These are phyloP conservation scores for Pleurotus tuber-regium DNA, from an alignment of 768 basidiomycete genomes.

Conservation along the genomic window DNA sequence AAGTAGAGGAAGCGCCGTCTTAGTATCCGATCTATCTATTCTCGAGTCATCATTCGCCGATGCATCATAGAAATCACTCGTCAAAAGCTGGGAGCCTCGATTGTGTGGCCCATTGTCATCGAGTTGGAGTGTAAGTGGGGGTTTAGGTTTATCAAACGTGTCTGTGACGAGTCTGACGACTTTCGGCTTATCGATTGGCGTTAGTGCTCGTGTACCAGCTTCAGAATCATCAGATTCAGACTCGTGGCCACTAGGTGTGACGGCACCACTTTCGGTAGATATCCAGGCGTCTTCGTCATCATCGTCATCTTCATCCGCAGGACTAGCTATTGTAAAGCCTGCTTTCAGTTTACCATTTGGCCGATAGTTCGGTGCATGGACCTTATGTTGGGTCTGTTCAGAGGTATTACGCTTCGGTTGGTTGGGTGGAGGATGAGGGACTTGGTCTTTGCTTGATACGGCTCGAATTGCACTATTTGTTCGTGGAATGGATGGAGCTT, in stretches of 20 bases:
- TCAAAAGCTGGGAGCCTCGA: not conserved
- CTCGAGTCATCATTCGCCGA: not conserved
- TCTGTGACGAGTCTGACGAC: not conserved
- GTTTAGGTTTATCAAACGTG: constrained; percentile 12
- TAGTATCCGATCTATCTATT: no score
- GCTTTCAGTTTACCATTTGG: constrained; percentile 35
- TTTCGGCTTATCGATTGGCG: constrained; percentile 8
- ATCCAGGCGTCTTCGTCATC: constrained; percentile 73
- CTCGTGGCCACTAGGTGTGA: constrained; percentile 53
- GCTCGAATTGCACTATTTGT: constrained; percentile 7
- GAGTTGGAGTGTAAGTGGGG: not conserved
- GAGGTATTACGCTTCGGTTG: constrained; percentile 22
- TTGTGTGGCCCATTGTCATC: not conserved
- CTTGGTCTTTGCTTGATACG: not conserved
- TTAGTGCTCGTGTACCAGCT: constrained; percentile 21
- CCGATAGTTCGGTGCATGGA: constrained; percentile 16
- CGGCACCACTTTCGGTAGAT: constrained; percentile 75
- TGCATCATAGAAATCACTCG: not conserved
- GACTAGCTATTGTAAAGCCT: constrained; percentile 59
- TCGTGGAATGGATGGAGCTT: not conserved
- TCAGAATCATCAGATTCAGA: constrained; percentile 46
- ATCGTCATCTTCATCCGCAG: constrained; percentile 35
- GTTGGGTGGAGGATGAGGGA: not conserved
- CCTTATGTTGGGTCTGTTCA: constrained; percentile 20
- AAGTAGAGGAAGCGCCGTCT: not conserved